These are phyloP conservation scores for Starmerella cellae DNA, from an alignment of 805 yeast genomes.

Conservation along the genomic window DNA sequence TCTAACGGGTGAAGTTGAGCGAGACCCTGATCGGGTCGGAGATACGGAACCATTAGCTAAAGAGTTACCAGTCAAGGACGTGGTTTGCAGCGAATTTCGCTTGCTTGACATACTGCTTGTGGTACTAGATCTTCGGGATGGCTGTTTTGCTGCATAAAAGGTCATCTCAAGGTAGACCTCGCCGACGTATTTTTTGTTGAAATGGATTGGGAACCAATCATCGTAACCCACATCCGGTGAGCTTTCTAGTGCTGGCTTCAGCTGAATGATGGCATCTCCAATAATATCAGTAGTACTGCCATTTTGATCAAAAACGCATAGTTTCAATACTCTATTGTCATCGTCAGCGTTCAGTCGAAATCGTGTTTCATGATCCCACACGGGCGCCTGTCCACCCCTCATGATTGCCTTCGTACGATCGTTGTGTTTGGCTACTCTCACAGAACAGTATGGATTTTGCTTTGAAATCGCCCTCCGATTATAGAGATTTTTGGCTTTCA, in stretches of 20 bases:
- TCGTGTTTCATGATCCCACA: slow-evolving; percentile 42
- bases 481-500: slow-evolving; percentile 74
- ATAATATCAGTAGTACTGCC: slow-evolving; percentile 67
- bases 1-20: neutral
- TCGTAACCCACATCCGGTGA: slow-evolving; percentile 66
- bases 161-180: slow-evolving; percentile 83
- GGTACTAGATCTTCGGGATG: slow-evolving; percentile 6
- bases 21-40: no score
- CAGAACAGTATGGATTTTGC: slow-evolving; percentile 81
- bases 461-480: slow-evolving; percentile 78
- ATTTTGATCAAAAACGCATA: slow-evolving; percentile 73
- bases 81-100: no score
- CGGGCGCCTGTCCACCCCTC: slow-evolving; percentile 91
- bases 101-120: neutral
- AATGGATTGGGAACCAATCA: slow-evolving; percentile 62
- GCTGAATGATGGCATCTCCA: slow-evolving; percentile 68
- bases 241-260: slow-evolving; percentile 56
- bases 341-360: slow-evolving; percentile 22
- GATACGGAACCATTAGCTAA: no score
- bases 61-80: no score
- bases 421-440: slow-evolving; percentile 69
- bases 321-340: slow-evolving; percentile 44
- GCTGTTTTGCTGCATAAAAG: slow-evolving; percentile 46
- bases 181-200: slow-evolving; percentile 69
- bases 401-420: slow-evolving; percentile 62